Evolutionary conservation across 208 protist genomes (phyloP).

Genomic region (Trypanosoma brucei): DNA sequence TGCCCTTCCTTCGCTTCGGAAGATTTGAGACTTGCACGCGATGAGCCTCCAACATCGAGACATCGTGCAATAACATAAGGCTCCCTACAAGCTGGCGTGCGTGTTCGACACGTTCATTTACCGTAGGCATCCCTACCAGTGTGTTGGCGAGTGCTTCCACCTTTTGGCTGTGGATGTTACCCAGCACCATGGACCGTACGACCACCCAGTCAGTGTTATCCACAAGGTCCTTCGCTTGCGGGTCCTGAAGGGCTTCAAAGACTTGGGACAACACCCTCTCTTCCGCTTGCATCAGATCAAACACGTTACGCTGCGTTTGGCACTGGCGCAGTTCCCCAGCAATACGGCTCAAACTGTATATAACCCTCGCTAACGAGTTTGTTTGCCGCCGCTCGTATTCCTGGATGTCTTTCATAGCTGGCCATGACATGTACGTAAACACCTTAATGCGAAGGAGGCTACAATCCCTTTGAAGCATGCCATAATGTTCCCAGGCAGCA

Average conservation of each 20-base stretch:
- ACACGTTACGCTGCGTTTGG: slow-evolving; percentile 78
- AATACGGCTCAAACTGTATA: slow-evolving; percentile 40
- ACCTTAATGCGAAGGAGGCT: slow-evolving; percentile 76
- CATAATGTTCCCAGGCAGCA: slow-evolving; percentile 51
- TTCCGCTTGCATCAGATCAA: slow-evolving; percentile 49
- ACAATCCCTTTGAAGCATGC: slow-evolving; percentile 50
- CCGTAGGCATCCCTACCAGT: slow-evolving; percentile 43
- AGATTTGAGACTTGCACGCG: slow-evolving; percentile 24
- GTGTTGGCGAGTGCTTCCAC: slow-evolving; percentile 44
- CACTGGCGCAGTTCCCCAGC: slow-evolving; percentile 42
- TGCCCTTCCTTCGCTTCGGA: slow-evolving; percentile 35
- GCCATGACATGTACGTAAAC: slow-evolving; percentile 77
- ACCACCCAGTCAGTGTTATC: slow-evolving; percentile 83
- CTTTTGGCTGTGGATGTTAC: slow-evolving; percentile 63
- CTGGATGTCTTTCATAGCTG: slow-evolving; percentile 74
- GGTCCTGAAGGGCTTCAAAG: slow-evolving; percentile 15
- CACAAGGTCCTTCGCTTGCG: slow-evolving; percentile 20
- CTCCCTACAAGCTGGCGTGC: slow-evolving; percentile 44
- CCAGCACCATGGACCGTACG: slow-evolving; percentile 57
- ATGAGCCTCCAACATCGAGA: slow-evolving; percentile 42
- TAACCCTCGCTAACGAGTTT: slow-evolving; percentile 53
- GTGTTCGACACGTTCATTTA: slow-evolving; percentile 29
- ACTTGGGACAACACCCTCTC: slow-evolving; percentile 22
- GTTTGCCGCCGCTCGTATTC: slow-evolving; percentile 56
- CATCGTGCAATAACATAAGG: slow-evolving; percentile 68